A percentile compares a stretch with the other conserved stretches of the same genome.
These are phyloP conservation scores for Silene vulgaris DNA, from an alignment of 179 eudicot species.

Conservation along the genomic window DNA sequence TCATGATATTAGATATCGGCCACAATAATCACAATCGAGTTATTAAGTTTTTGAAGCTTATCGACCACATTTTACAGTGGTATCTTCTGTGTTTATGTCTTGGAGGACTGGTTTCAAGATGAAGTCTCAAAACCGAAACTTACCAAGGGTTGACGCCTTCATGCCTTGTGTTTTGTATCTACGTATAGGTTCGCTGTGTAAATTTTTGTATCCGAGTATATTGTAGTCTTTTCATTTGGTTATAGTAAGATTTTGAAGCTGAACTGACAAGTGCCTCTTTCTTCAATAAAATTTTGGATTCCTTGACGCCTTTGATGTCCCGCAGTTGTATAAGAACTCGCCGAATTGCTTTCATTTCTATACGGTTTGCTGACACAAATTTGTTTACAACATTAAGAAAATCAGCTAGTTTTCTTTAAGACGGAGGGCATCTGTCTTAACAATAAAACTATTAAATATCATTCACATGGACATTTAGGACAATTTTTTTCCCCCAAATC, in stretches of 20 bases:
- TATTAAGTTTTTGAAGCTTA: neutral
- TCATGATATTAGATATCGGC: neutral
- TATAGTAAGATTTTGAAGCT: constrained; percentile 20
- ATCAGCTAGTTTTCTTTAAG: no score
- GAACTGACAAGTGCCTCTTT: constrained; percentile 11
- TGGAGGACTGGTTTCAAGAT: neutral
- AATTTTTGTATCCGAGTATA: constrained; percentile 6
- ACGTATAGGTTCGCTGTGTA: constrained; percentile 24
- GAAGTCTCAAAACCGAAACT: neutral
- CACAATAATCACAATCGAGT: neutral
- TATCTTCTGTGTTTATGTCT: neutral
- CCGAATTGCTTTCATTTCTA: neutral
- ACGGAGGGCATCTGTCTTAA: no score
- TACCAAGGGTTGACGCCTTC: constrained; percentile 4
- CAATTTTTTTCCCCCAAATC: no score
- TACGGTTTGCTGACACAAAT: neutral
- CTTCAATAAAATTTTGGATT: constrained; percentile 21
- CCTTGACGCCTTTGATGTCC: neutral
- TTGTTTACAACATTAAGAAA: no score
- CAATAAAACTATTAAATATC: no score
- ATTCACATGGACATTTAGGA: no score
- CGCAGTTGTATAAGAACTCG: neutral
- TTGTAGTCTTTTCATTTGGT: constrained; percentile 27
- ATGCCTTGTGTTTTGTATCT: constrained; percentile 19
- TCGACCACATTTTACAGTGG: neutral